Evolutionary conservation across 2,329 filamentous ascomycete species (phyloP), one percentile per base, ranked within the genome.

Genomic region (Cordyceps cicadae): DNA sequence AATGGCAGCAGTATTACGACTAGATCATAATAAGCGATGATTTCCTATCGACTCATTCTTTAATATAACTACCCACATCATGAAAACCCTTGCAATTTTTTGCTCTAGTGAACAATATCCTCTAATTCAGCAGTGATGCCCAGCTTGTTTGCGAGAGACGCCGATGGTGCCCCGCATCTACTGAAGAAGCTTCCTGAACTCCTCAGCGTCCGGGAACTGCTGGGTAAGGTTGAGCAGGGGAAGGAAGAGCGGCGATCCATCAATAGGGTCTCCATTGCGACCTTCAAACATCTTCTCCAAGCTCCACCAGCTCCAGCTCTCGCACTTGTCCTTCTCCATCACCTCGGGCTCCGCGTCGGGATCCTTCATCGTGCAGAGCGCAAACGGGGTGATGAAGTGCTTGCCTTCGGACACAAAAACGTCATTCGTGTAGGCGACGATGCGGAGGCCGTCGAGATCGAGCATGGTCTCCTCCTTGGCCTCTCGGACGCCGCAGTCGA

Each of bases 351-450:
- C 70, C 29, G 77, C 77, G 0, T 67, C 64, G 17, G 77, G 74
- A 29, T 83, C 77, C 0, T 73, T 68, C 65, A 83, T 74, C 50
- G 71, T 72, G 48, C 82, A 84, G 0, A 76, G 74, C 63, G 90
- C 81, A 65, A 89, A 92, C 3, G 91, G 70, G 0, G 89, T 92
- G 55, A 91, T 78, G 67, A 92, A 93, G 69, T 93, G 89, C 71
- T 86, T 89, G 0, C 72, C 72, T n/a, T 81, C 78, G 0, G 69
- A 67, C 1, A 72, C 67, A 69, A 91, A 89, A 0, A 88, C 69
- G 66, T 87, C 84, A 68, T 92, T 90, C 5, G 87, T 90, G 0
- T 84, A 80, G 0, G 80, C 82, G 0, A 87, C 64, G 45, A 87
- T 79, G 51, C 75, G 77, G 41, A 82, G 54, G 7, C 80, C 76